Conservation (phyloP, 192 early-diverging fungal species). For the Coemansia sp. region DNA sequence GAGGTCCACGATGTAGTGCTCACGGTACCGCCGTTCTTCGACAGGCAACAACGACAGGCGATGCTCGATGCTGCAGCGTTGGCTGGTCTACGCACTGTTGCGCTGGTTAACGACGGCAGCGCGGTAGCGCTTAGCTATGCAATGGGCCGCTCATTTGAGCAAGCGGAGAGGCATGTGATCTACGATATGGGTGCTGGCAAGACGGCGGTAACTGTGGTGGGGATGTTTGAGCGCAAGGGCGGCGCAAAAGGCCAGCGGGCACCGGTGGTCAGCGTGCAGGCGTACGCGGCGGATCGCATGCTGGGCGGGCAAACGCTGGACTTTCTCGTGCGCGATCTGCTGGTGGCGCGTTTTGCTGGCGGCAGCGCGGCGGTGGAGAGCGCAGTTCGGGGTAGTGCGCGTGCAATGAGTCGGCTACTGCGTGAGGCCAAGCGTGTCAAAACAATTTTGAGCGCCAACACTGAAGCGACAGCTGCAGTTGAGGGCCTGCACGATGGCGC, state of each 20-base stretch:
- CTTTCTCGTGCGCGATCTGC: conserved; percentile 72
- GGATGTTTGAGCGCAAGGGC: conserved; percentile 63
- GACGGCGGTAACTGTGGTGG: conserved; percentile 84
- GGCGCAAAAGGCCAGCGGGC: conserved; percentile 53
- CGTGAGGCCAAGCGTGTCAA: conserved; percentile 96
- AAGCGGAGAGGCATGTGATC: conserved; percentile 79
- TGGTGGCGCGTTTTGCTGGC: conserved; percentile 73
- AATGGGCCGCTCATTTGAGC: conserved; percentile 65
- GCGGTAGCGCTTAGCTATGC: conserved; percentile 96
- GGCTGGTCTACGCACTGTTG: conserved; percentile 77
- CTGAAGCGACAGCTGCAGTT: conserved; percentile 78
- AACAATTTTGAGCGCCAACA: conserved; percentile 93
- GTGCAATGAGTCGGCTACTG: conserved; percentile 85
- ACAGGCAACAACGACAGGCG: conserved; percentile 86
- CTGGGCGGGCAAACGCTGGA: conserved; percentile 91
- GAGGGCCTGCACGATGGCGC: conserved; percentile 83
- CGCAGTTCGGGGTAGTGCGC: conserved; percentile 59
- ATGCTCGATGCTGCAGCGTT: conserved; percentile 91
- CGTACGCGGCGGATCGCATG: conserved; percentile 75
- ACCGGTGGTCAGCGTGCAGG: conserved; percentile 76
- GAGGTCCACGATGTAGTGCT: conserved; percentile 84
- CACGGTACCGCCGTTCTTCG: conserved; percentile 91
- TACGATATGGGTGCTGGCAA: conserved; percentile 98
- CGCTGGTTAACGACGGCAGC: conserved; percentile 91
- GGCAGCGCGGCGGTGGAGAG: not conserved